A percentile compares a stretch with the other conserved stretches of the same genome.
Conservation (phyloP, 2,329 filamentous ascomycete genomes). For the Chaetomium globosum region DNA sequence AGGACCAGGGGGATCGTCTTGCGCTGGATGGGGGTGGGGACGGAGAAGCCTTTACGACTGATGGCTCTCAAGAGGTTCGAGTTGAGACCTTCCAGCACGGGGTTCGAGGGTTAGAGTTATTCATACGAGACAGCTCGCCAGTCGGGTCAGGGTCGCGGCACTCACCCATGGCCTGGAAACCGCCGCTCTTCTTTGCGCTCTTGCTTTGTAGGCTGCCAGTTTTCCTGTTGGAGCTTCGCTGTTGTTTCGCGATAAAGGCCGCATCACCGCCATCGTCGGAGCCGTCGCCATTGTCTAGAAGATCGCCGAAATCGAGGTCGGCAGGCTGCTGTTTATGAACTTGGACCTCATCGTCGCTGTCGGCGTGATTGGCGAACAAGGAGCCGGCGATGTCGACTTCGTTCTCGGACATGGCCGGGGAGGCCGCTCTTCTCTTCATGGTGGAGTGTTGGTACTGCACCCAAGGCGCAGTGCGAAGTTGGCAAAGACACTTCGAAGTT, state of each 20-base stretch:
- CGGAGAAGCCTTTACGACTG: conserved; percentile 87
- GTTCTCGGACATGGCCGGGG: conserved; percentile 82
- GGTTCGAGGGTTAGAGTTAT: conserved; percentile 29
- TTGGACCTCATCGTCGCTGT: conserved; percentile 49
- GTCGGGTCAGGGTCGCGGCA: neutral
- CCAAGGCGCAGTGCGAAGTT: conserved; percentile 10
- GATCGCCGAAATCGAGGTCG: conserved; percentile 61
- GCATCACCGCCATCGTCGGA: conserved; percentile 68
- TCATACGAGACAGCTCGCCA: neutral
- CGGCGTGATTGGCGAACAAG: conserved; percentile 66
- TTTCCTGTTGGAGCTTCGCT: conserved; percentile 87
- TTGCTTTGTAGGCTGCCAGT: conserved; percentile 78
- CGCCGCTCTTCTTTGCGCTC: conserved; percentile 90
- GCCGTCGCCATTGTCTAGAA: conserved; percentile 62
- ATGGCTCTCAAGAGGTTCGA: conserved; percentile 86
- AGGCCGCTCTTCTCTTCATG: conserved; percentile 75
- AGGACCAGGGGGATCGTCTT: conserved; percentile 93
- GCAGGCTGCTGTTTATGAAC: conserved; percentile 44
- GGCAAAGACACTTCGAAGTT: neutral
- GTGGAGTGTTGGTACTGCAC: conserved; percentile 21
- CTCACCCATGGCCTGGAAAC: conserved; percentile 90
- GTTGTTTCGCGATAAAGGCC: conserved; percentile 85
- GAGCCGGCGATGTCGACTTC: conserved; percentile 87
- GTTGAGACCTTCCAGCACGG: conserved; percentile 63
- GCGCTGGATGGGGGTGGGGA: conserved; percentile 95